Evolutionary conservation across 148 eudicot species (phyloP).

Genomic region (Dianthus caryophyllus): DNA sequence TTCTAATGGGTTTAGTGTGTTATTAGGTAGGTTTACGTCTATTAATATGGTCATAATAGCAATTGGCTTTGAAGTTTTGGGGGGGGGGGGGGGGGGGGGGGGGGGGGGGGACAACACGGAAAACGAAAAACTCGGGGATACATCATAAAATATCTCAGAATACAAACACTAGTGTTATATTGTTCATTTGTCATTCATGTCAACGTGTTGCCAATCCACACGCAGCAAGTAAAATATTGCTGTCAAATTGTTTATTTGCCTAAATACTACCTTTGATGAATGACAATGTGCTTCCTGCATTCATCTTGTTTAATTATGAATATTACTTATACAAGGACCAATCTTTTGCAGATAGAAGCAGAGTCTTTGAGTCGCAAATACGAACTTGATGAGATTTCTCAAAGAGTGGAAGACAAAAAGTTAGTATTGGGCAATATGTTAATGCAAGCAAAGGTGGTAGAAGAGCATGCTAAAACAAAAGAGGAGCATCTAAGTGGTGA

Average conservation of each 20-base stretch:
- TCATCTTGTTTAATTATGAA: conserved; percentile 2
- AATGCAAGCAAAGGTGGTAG: conserved; percentile 67
- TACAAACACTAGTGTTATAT: not conserved
- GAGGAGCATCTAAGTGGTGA: conserved; percentile 71
- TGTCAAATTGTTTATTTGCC: not conserved
- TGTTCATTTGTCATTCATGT: not conserved
- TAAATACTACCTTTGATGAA: not conserved
- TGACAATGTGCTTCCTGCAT: not conserved
- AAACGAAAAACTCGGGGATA: too few relatives aligned
- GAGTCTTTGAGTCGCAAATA: conserved; percentile 66
- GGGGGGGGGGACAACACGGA: too few relatives aligned
- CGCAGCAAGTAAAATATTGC: not conserved
- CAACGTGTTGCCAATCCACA: not conserved
- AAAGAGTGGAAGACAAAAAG: conserved; percentile 65
- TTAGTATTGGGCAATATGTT: conserved; percentile 68
- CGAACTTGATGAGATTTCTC: conserved; percentile 80
- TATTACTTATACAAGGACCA: not conserved
- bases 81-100: too few relatives aligned
- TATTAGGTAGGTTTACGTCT: too few relatives aligned
- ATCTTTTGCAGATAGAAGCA: conserved; percentile 58
- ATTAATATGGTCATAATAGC: too few relatives aligned
- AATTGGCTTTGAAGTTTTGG: too few relatives aligned
- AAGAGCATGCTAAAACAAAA: conserved; percentile 73
- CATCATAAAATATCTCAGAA: not conserved
- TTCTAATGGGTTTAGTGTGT: too few relatives aligned